Conservation (phyloP, 768 basidiomycete species). For the Amyloporia xantha region DNA sequence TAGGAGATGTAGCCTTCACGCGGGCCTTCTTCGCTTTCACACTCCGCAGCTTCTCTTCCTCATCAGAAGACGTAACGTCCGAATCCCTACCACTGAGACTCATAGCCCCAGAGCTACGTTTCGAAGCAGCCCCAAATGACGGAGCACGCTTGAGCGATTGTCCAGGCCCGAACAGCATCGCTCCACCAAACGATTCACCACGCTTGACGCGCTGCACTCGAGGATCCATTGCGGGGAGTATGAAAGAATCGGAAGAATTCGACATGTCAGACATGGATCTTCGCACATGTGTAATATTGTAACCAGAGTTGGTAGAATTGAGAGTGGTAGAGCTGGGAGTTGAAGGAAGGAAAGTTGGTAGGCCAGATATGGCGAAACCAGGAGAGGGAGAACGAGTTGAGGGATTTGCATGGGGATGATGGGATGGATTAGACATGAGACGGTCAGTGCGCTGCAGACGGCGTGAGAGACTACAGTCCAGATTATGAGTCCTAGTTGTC, state of each 20-base stretch:
- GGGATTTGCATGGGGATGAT: slow-evolving; percentile 51
- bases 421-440: slow-evolving; percentile 37
- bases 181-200: slow-evolving; percentile 39
- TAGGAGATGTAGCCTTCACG: slow-evolving; percentile 30
- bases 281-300: slow-evolving; percentile 21
- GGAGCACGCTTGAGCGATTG: slow-evolving; percentile 47
- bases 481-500: slow-evolving; percentile 10
- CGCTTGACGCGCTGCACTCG: slow-evolving; percentile 46
- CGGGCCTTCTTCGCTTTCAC: slow-evolving; percentile 58
- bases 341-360: slow-evolving; percentile 35
- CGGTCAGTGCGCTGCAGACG: slow-evolving; percentile 62
- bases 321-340: slow-evolving; percentile 63
- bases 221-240: slow-evolving; percentile 31
- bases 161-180: slow-evolving; percentile 19
- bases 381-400: slow-evolving; percentile 32
- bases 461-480: slow-evolving; percentile 47
- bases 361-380: slow-evolving; percentile 35
- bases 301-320: slow-evolving; percentile 33
- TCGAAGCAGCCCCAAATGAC: slow-evolving; percentile 38
- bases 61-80: slow-evolving; percentile 51
- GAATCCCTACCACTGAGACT: slow-evolving; percentile 20
- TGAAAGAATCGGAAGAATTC: slow-evolving; percentile 33
- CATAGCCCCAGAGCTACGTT: slow-evolving; percentile 23
- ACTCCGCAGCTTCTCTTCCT: slow-evolving; percentile 63
- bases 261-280: slow-evolving; percentile 33